Percentiles rank a stretch among this genome's conserved stretches.
Evolutionary conservation across 1,284 basidiomycete genomes (phyloP).

Genomic region (Trichosporon sp.): DNA sequence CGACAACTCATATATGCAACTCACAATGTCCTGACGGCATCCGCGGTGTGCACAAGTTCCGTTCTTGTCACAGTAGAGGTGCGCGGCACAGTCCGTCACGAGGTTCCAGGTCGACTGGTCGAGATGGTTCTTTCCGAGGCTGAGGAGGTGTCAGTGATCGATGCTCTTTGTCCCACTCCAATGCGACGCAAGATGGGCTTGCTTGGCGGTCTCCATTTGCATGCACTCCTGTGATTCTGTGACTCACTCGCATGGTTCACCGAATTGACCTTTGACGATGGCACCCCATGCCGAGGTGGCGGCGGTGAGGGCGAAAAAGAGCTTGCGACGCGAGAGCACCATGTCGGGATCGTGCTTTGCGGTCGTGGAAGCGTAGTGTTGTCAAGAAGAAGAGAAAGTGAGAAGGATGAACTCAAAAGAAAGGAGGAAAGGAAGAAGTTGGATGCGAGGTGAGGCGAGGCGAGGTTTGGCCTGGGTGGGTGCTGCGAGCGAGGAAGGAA

Average conservation of each 20-base stretch:
- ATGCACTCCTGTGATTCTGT: not conserved
- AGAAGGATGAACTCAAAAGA: not conserved
- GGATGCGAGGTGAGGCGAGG: too few relatives aligned
- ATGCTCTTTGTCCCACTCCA: too few relatives aligned
- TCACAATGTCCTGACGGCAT: slow-evolving; percentile 67
- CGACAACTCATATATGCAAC: slow-evolving; percentile 7
- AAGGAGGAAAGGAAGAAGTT: not conserved
- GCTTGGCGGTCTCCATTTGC: not conserved
- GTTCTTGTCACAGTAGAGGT: slow-evolving; percentile 60
- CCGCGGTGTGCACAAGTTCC: slow-evolving; percentile 60
- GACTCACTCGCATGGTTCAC: slow-evolving; percentile 11
- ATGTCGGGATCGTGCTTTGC: not conserved
- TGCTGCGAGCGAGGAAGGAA: too few relatives aligned
- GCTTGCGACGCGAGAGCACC: slow-evolving; percentile 7
- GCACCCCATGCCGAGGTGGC: not conserved
- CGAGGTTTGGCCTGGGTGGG: too few relatives aligned
- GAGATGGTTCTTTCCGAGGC: slow-evolving; percentile 56
- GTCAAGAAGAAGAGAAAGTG: not conserved
- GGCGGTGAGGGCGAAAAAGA: slow-evolving; percentile 2
- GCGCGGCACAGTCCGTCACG: slow-evolving; percentile 65
- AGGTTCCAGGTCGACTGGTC: slow-evolving; percentile 69
- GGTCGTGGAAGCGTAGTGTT: not conserved
- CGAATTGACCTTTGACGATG: slow-evolving; percentile 1
- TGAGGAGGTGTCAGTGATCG: slow-evolving; percentile 11
- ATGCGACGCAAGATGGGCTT: not conserved